Percentiles rank a stretch among this genome's conserved stretches.
These are phyloP conservation scores for Knufia petricola DNA, from an alignment of 2,329 filamentous ascomycete genomes.

Conservation along the genomic window DNA sequence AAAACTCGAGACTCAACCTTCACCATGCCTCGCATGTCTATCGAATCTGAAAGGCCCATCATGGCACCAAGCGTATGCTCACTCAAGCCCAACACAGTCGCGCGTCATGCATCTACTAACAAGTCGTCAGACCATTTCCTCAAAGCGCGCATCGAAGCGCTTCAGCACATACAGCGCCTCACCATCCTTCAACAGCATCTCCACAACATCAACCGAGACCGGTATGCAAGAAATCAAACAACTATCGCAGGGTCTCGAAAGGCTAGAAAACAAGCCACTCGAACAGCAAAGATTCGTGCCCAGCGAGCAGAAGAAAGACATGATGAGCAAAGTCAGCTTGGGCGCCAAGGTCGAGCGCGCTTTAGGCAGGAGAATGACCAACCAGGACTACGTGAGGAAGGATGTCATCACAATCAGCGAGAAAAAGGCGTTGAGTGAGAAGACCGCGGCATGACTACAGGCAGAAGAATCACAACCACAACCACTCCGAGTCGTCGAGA, in stretches of 20 bases:
- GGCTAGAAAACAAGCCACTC: slow-evolving; percentile 83
- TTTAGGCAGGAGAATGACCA: slow-evolving; percentile 72
- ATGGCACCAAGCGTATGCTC: slow-evolving; percentile 44
- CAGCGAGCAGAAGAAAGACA: slow-evolving; percentile 68
- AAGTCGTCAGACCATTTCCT: slow-evolving; percentile 23
- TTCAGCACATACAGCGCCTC: slow-evolving; percentile 44
- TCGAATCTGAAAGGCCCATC: slow-evolving; percentile 47
- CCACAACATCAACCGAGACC: slow-evolving; percentile 28
- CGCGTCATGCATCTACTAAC: slow-evolving; percentile 6
- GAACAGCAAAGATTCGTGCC: slow-evolving; percentile 71
- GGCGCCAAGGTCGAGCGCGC: slow-evolving; percentile 86
- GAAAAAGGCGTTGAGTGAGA: slow-evolving; percentile 49
- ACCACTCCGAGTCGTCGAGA: too few species aligned
- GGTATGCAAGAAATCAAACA: slow-evolving; percentile 58
- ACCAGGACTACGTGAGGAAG: slow-evolving; percentile 54
- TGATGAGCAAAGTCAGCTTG: slow-evolving; percentile 75
- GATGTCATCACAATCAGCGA: slow-evolving; percentile 29
- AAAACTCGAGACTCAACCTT: background rate
- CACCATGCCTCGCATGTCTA: slow-evolving; percentile 33
- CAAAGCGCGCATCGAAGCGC: slow-evolving; percentile 43
- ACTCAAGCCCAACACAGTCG: background rate
- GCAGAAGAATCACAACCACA: background rate
- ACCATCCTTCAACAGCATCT: slow-evolving; percentile 39
- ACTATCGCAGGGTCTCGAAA: slow-evolving; percentile 70
- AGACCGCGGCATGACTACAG: background rate